These are phyloP conservation scores for Casuarina equisetifolia DNA, from an alignment of 306 rosid species.

Conservation along the genomic window DNA sequence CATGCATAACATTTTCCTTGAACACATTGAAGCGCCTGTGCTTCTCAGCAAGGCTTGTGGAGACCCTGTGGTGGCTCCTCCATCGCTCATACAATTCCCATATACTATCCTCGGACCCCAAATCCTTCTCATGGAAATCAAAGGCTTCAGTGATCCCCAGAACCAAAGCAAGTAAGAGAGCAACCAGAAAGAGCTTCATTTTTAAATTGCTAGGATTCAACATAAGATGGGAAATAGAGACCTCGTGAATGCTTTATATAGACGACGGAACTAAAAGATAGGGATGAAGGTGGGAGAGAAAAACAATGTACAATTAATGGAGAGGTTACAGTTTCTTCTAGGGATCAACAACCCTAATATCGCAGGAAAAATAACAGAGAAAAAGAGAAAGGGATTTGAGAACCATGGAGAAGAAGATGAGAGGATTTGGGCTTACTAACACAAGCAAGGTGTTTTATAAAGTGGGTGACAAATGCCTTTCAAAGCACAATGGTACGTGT, in stretches of 20 bases:
- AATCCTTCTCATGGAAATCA: slow-evolving; percentile 41
- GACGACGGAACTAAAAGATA: slow-evolving; percentile 29
- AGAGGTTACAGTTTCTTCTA: slow-evolving; percentile 45
- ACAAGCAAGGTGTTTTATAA: slow-evolving; percentile 31
- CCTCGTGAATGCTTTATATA: slow-evolving; percentile 40
- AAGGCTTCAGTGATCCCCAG: slow-evolving; percentile 20
- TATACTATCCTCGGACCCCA: slow-evolving; percentile 35
- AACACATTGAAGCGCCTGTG: slow-evolving; percentile 51
- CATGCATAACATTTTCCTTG: slow-evolving; percentile 48
- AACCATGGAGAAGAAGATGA: slow-evolving; percentile 18
- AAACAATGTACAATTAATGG: slow-evolving; percentile 21
- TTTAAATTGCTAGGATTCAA: slow-evolving; percentile 25
- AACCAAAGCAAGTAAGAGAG: slow-evolving; percentile 33
- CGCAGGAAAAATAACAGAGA: slow-evolving; percentile 20
- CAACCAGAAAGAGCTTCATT: slow-evolving; percentile 26
- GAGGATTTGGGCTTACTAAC: slow-evolving; percentile 34
- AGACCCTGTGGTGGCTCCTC: slow-evolving; percentile 55
- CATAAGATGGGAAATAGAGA: slow-evolving; percentile 32
- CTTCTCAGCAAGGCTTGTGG: slow-evolving; percentile 42
- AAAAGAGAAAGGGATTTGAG: slow-evolving; percentile 4
- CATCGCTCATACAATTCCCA: slow-evolving; percentile 55
- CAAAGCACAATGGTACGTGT: background rate
- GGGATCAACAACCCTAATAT: slow-evolving; percentile 45
- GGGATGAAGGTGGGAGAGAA: background rate
- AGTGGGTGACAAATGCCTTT: background rate